These are phyloP conservation scores for Colletotrichum ledebouriae DNA, from an alignment of 2,329 filamentous ascomycete species.

Conservation along the genomic window DNA sequence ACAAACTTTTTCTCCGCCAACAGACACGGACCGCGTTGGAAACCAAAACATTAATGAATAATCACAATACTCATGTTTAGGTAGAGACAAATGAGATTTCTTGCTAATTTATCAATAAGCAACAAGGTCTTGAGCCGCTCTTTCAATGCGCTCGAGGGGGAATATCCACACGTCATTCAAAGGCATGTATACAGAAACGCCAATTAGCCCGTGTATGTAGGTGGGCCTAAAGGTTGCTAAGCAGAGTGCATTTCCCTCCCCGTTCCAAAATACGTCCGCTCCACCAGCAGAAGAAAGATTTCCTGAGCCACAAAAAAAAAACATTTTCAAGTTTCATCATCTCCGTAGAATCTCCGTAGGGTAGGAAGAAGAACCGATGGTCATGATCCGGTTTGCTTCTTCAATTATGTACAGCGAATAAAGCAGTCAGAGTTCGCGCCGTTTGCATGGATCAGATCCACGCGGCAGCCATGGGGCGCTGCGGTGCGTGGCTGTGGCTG, in stretches of 20 bases:
- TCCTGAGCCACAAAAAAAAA: slow-evolving; percentile 11
- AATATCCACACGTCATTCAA: slow-evolving; percentile 40
- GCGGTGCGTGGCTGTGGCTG: slow-evolving; percentile 44
- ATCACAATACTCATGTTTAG: background rate
- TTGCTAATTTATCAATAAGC: slow-evolving; percentile 25
- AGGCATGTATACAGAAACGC: slow-evolving; percentile 42
- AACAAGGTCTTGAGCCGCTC: slow-evolving; percentile 14
- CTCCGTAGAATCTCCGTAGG: background rate
- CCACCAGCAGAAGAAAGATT: background rate
- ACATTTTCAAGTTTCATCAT: slow-evolving; percentile 25
- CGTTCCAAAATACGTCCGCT: slow-evolving; percentile 10
- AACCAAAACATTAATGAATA: background rate
- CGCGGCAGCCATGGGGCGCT: slow-evolving; percentile 51
- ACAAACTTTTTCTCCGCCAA: slow-evolving; percentile 15
- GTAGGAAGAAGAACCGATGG: slow-evolving; percentile 8
- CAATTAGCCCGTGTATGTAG: slow-evolving; percentile 19
- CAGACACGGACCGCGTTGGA: slow-evolving; percentile 4
- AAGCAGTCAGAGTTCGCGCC: background rate
- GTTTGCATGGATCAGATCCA: slow-evolving; percentile 61
- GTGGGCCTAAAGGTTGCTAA: slow-evolving; percentile 7
- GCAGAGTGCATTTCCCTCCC: slow-evolving; percentile 14
- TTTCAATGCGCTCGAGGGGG: slow-evolving; percentile 11
- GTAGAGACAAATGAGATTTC: slow-evolving; percentile 1
- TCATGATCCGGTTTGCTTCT: slow-evolving; percentile 31
- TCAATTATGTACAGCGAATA: slow-evolving; percentile 43